Evolutionary conservation across 495 filamentous ascomycete species (phyloP).

Genomic region (Neurospora sp.): DNA sequence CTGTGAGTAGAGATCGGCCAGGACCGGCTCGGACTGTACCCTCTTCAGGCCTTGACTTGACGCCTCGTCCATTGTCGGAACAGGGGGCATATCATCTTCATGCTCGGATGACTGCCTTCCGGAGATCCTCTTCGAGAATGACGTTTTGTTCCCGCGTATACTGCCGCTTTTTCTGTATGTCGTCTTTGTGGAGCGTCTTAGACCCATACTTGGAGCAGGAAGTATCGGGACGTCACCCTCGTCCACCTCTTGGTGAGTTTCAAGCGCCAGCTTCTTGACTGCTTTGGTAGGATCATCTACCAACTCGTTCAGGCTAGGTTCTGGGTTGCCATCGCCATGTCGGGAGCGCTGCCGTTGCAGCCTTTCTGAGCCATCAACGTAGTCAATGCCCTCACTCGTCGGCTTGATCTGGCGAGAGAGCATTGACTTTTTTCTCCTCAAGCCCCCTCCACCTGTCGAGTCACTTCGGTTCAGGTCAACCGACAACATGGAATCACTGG

Average conservation of each 20-base stretch:
- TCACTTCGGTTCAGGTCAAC: slow-evolving; percentile 51
- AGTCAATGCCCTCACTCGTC: slow-evolving; percentile 51
- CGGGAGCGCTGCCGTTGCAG: slow-evolving; percentile 67
- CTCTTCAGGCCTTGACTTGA: slow-evolving; percentile 49
- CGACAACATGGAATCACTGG: slow-evolving; percentile 61
- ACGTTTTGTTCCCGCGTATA: slow-evolving; percentile 35
- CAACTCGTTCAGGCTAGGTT: slow-evolving; percentile 60
- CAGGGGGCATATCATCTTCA: slow-evolving; percentile 44
- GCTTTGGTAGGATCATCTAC: slow-evolving; percentile 71
- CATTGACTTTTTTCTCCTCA: slow-evolving; percentile 91
- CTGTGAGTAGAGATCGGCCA: slow-evolving; percentile 44
- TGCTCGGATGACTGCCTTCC: slow-evolving; percentile 40
- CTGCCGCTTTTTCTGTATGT: slow-evolving; percentile 82
- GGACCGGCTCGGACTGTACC: slow-evolving; percentile 67
- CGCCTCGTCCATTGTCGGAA: slow-evolving; percentile 39
- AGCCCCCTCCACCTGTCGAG: slow-evolving; percentile 38
- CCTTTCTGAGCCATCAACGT: slow-evolving; percentile 80
- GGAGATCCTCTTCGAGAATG: slow-evolving; percentile 65
- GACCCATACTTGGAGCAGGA: slow-evolving; percentile 64
- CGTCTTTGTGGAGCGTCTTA: slow-evolving; percentile 84
- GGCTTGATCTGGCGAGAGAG: slow-evolving; percentile 84
- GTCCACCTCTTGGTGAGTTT: slow-evolving; percentile 23
- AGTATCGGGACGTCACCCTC: slow-evolving; percentile 79
- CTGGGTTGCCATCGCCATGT: slow-evolving; percentile 37
- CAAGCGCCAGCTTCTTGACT: slow-evolving; percentile 53